A percentile compares a stretch with the other conserved stretches of the same genome.
Conservation (phyloP, 768 basidiomycete species). For the Tephrocybe rancida region DNA sequence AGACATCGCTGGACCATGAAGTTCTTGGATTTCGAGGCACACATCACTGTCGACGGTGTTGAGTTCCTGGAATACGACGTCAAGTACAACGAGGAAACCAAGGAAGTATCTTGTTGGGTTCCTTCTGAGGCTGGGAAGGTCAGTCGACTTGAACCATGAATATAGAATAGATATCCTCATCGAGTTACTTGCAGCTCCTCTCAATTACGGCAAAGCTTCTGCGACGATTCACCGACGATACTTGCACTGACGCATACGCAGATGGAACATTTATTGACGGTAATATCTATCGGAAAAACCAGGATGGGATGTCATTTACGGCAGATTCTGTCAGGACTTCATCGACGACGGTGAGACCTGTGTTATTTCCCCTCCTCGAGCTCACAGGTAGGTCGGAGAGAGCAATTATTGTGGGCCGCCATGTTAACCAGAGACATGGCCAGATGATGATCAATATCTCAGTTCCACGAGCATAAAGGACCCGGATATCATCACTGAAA, state of each 20-base stretch:
- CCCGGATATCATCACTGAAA: slow-evolving; percentile 1
- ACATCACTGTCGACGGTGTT: slow-evolving; percentile 15
- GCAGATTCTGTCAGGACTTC: neutral
- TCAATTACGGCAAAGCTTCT: neutral
- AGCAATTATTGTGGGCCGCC: too few relatives aligned
- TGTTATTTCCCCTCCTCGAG: slow-evolving; percentile 4
- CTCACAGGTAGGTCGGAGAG: slow-evolving; percentile 5
- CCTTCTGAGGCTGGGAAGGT: slow-evolving; percentile 25
- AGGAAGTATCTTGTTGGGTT: slow-evolving; percentile 20
- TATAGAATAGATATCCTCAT: neutral
- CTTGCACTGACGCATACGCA: neutral
- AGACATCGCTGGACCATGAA: too few relatives aligned
- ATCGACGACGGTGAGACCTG: neutral
- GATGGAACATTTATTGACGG: neutral
- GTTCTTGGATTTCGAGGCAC: slow-evolving; percentile 11
- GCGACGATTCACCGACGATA: neutral
- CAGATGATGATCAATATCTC: slow-evolving; percentile 11
- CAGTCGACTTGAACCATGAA: neutral
- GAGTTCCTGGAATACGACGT: slow-evolving; percentile 13
- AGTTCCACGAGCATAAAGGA: neutral
- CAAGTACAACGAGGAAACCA: slow-evolving; percentile 5
- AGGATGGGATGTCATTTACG: neutral
- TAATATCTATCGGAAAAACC: neutral
- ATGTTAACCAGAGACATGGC: neutral
- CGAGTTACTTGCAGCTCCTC: neutral